Evolutionary conservation across 139 green algal species (phyloP), one percentile per base, ranked within the genome.

Genomic region (Volvox africanus): DNA sequence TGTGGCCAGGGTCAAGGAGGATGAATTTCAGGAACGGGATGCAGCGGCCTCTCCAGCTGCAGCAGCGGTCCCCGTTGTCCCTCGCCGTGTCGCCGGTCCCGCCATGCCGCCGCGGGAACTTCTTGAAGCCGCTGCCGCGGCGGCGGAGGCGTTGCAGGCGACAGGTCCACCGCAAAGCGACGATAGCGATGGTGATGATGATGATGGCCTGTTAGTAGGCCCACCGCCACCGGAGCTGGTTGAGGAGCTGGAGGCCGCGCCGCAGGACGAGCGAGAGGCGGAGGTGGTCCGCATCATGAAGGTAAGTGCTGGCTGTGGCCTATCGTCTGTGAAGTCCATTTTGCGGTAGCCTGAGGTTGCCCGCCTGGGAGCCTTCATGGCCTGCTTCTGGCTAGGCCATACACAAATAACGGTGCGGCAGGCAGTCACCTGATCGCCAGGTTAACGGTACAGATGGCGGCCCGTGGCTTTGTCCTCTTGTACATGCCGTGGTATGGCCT

Each of bases 141-240:
- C 83, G 24, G 89, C 82, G 76, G 87, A 82, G 69, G 61, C 88
- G n/a, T 69, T 93, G 86, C 82, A 24, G 28, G 79, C 62, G 73
- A 37, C 24, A 33, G 35, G 30, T n/a, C 67, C 67, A 0, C 36
- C 67, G 28, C 35, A 22, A 2, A 33, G 33, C 12, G 94, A 87
- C 24, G 93, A 91, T n/a, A 93, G 89, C 19, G 93, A 89, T 20
- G 91, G 88, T 13, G 93, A 90, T n/a, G 90, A 90, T 35, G 91
- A 89, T 13, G 93, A 86, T 44, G 90, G 87, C 50, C 61, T 93
- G 13, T 17, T 98, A 82, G 92, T 98, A 28, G 96, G 96, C 6
- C 96, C 96, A 0, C 86, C 93, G 36, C 96, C 96, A 13, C 96
- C 96, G 75, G 96, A 97, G n/a, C 65, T 97, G 69, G 68, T 93